Conservation (phyloP, 2,329 filamentous ascomycete species). For the Penicillium sp. region DNA sequence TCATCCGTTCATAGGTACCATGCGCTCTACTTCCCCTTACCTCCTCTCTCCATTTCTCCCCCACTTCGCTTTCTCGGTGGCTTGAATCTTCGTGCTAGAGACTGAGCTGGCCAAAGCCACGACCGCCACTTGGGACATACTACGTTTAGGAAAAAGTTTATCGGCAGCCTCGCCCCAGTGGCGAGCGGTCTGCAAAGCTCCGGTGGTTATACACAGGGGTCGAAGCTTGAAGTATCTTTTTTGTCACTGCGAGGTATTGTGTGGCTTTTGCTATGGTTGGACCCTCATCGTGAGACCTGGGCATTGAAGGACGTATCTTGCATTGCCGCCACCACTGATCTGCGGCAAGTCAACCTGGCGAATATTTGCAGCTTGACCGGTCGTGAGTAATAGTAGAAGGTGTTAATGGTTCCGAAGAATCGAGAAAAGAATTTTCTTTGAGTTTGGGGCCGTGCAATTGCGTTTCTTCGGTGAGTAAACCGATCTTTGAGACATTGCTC, state of each 20-base stretch:
- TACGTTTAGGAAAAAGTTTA: neutral
- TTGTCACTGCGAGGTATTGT: slow-evolving; percentile 17
- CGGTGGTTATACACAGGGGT: neutral
- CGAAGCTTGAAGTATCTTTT: slow-evolving; percentile 7
- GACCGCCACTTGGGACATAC: neutral
- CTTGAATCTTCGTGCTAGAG: neutral
- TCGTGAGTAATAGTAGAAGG: neutral
- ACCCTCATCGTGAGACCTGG: neutral
- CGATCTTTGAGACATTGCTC: neutral
- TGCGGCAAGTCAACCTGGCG: neutral
- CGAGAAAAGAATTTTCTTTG: neutral
- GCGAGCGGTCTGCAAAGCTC: slow-evolving; percentile 4
- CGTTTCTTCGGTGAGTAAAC: neutral
- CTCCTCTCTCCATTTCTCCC: slow-evolving; percentile 16
- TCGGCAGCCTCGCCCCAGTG: slow-evolving; percentile 2
- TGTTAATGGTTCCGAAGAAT: neutral
- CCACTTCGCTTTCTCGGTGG: slow-evolving; percentile 3
- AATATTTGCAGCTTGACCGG: neutral
- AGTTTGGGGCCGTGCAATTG: neutral
- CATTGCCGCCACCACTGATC: slow-evolving; percentile 22
- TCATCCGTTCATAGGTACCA: neutral
- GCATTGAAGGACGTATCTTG: slow-evolving; percentile 17
- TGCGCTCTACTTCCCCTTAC: neutral
- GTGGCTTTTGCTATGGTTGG: neutral
- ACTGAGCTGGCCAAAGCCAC: slow-evolving; percentile 6